Base-by-base conservation (phyloP, 2,329 filamentous ascomycete genomes). In the Reticulascus tulasneorum region DNA sequence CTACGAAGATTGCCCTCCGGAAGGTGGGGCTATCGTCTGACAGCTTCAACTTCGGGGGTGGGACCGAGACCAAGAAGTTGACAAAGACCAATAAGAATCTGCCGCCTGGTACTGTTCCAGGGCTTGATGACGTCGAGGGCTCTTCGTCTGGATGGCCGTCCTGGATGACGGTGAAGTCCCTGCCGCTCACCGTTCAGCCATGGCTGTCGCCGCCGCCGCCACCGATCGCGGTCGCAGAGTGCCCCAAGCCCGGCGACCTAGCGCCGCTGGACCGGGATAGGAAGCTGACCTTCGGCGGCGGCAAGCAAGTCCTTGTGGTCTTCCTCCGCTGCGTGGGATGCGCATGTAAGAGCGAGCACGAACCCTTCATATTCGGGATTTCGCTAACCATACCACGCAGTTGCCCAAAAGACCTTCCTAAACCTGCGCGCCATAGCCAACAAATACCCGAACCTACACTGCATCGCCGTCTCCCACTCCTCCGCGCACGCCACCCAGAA, bases 401-500 rank as follows among this genome's bases (percentile, higher is more conserved):
- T 76, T 50, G 73, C 73, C 15, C 71, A 75, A 48, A 71, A 77
- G 47, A 70, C 73, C 6, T 79, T 80, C 50, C 60, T 79, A 40
- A 60, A 66, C 42, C 65, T 79, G 35, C 73, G 75, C 33, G 60
- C 69, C 27, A 63, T 80, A 38, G 67, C 74, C 10, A 73, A 71
- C 54, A 69, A 68, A 33, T 63, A 75, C 47, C 59, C 67, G 33
- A 55, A 56, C 47, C 59, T 79, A 9, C 66, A 64, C 39, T 79
- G 75, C 59, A 62, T 80, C 37, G 75, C 76, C 44, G 63, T 80
- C 33, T 79, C 75, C 17, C 77, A 81, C 58, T 72, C 76, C 24
- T 79, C 75, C 8, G 55, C 62, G 5, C 60, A 66, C 16, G 75
- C 77, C 20, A 80, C 77, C 2, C 55, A 64, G 23, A 73, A 72